Evolutionary conservation across 306 rosid genomes (phyloP).

Genomic region (Sindora glabra): DNA sequence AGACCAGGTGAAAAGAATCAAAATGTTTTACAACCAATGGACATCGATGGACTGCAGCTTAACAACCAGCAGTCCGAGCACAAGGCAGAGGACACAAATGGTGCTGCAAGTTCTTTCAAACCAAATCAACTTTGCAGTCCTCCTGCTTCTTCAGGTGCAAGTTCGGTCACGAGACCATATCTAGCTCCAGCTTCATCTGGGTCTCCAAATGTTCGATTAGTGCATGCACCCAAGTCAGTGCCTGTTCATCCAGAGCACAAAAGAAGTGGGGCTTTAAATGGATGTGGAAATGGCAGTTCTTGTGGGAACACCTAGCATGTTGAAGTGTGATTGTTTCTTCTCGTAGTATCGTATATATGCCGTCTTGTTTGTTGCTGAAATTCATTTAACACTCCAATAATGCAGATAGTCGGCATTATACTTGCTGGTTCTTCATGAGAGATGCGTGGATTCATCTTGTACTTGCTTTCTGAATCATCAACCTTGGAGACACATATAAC

Average conservation of each 20-base stretch:
- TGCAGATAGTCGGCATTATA: too few relatives aligned
- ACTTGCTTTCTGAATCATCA: too few relatives aligned
- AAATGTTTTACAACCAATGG: conserved; percentile 42
- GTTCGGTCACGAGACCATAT: conserved; percentile 33
- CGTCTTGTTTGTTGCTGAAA: not conserved
- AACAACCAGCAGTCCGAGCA: conserved; percentile 40
- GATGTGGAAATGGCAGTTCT: not conserved
- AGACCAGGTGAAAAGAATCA: conserved; percentile 22
- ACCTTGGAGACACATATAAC: too few relatives aligned
- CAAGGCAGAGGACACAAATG: conserved; percentile 32
- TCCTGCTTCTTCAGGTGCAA: conserved; percentile 26
- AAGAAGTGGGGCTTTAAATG: not conserved
- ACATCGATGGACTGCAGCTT: conserved; percentile 27
- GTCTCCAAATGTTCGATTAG: conserved; percentile 29
- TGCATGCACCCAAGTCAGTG: conserved; percentile 31
- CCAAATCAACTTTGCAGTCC: conserved; percentile 40
- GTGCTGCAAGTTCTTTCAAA: conserved; percentile 15
- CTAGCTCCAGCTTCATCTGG: conserved; percentile 32
- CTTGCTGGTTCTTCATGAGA: too few relatives aligned
- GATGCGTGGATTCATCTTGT: too few relatives aligned
- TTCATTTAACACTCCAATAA: too few relatives aligned
- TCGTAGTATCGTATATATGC: conserved; percentile 4
- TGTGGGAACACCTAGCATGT: not conserved
- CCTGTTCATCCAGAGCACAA: conserved; percentile 30
- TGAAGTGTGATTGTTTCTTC: not conserved